Evolutionary conservation across 1,284 basidiomycete genomes (phyloP).

Genomic region (Earliella scabrosa): DNA sequence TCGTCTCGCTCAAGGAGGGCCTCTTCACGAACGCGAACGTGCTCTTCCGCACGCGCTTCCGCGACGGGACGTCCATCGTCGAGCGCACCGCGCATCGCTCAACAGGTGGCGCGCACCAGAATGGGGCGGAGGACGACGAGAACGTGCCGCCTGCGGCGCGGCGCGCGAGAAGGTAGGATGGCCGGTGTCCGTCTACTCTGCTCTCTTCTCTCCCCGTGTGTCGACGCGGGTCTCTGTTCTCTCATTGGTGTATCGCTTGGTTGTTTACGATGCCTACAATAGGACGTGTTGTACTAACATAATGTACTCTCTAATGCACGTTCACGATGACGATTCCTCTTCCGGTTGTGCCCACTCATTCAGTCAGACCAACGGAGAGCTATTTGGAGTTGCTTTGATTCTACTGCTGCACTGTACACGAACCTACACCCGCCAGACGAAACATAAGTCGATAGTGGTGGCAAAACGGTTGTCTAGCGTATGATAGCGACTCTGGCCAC

Average conservation of each 20-base stretch:
- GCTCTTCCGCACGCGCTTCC: constrained; percentile 90
- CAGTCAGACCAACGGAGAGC: no score
- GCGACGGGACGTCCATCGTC: constrained; percentile 91
- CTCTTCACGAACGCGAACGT: constrained; percentile 98
- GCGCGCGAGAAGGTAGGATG: constrained; percentile 5
- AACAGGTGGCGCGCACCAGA: constrained; percentile 40
- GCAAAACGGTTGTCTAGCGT: constrained; percentile 3
- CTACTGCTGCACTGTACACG: constrained; percentile 21
- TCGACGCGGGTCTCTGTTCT: background rate
- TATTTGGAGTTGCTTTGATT: background rate
- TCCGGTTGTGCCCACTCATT: no score
- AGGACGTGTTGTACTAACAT: background rate
- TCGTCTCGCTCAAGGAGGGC: constrained; percentile 97
- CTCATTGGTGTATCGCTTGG: background rate
- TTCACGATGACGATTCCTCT: no score
- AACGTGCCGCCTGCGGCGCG: constrained; percentile 9
- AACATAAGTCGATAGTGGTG: constrained; percentile 1
- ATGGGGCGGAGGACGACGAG: constrained; percentile 26
- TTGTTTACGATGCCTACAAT: background rate
- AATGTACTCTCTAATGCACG: background rate
- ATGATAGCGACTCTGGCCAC: background rate
- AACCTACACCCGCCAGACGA: constrained; percentile 20
- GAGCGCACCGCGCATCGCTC: constrained; percentile 76
- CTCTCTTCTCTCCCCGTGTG: background rate
- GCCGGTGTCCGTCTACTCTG: background rate